Conservation (phyloP, 345 rosid genomes). For the Dimocarpus longan region DNA sequence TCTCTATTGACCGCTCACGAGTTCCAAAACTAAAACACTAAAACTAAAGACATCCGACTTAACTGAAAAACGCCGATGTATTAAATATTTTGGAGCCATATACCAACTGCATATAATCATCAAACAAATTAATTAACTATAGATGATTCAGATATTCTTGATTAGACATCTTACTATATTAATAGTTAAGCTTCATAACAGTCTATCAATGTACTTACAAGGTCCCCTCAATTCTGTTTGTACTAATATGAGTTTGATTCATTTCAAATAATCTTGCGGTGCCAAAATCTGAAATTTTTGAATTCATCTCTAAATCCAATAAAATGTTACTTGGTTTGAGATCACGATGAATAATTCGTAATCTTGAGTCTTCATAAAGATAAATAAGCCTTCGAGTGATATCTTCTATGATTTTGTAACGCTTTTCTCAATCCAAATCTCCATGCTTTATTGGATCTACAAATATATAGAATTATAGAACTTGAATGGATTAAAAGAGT, state of each 20-base stretch:
- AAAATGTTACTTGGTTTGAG: slow-evolving; percentile 51
- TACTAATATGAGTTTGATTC: slow-evolving; percentile 41
- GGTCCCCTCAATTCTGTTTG: slow-evolving; percentile 44
- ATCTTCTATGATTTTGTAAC: slow-evolving; percentile 40
- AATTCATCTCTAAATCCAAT: slow-evolving; percentile 44
- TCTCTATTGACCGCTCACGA: slow-evolving; percentile 40
- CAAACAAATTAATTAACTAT: too few relatives aligned
- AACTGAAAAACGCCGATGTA: slow-evolving; percentile 41
- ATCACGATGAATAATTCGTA: slow-evolving; percentile 46
- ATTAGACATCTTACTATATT: too few relatives aligned
- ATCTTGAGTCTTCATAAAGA: slow-evolving; percentile 47
- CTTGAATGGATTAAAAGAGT: too few relatives aligned
- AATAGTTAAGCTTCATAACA: too few relatives aligned
- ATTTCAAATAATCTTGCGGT: slow-evolving; percentile 43
- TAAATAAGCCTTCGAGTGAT: slow-evolving; percentile 49
- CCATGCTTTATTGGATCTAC: neutral
- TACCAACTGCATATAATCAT: slow-evolving; percentile 23
- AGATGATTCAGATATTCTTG: too few relatives aligned
- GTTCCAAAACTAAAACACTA: slow-evolving; percentile 44
- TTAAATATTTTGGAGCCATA: slow-evolving; percentile 48
- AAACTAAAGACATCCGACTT: slow-evolving; percentile 49
- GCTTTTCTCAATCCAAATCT: slow-evolving; percentile 30
- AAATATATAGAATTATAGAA: too few relatives aligned
- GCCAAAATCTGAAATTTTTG: slow-evolving; percentile 53
- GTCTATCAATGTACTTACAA: slow-evolving; percentile 4